A percentile compares a stretch with the other conserved stretches of the same genome.
These are phyloP conservation scores for Tylopilus subfusipes DNA, from an alignment of 768 basidiomycete species.

Conservation along the genomic window DNA sequence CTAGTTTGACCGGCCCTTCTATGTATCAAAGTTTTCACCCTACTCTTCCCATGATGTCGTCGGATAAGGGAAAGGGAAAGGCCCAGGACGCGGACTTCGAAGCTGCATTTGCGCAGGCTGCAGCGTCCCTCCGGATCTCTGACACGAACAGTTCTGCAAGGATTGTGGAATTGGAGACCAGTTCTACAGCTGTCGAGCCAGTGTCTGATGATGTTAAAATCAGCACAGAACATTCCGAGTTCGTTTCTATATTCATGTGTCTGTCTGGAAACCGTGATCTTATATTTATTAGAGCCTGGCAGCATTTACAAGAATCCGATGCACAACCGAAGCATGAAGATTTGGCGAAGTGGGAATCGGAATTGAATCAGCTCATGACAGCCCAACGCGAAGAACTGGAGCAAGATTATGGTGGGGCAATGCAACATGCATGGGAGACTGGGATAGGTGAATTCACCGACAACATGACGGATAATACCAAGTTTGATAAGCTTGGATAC, in stretches of 20 bases:
- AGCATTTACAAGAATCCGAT: conserved; percentile 55
- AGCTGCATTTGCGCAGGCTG: conserved; percentile 72
- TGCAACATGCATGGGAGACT: conserved; percentile 64
- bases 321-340: conserved; percentile 58
- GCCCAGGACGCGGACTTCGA: conserved; percentile 76
- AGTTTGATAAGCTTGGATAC: conserved; percentile 70
- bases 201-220: conserved; percentile 32
- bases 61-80: conserved; percentile 73
- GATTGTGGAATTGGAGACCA: conserved; percentile 54
- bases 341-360: conserved; percentile 76
- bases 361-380: conserved; percentile 77
- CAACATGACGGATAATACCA: conserved; percentile 31
- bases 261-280: conserved; percentile 3
- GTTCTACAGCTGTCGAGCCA: conserved; percentile 38
- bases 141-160: conserved; percentile 41
- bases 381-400: conserved; percentile 62
- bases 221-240: conserved; percentile 54
- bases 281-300: conserved; percentile 50
- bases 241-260: conserved; percentile 15
- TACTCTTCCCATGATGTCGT: conserved; percentile 19
- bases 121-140: conserved; percentile 46
- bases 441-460: conserved; percentile 45
- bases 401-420: conserved; percentile 55
- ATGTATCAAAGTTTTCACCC: conserved; percentile 34
- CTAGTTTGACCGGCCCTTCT: conserved; percentile 31